Conservation (phyloP, 495 filamentous ascomycete genomes). For the Penicillium subrubescens region DNA sequence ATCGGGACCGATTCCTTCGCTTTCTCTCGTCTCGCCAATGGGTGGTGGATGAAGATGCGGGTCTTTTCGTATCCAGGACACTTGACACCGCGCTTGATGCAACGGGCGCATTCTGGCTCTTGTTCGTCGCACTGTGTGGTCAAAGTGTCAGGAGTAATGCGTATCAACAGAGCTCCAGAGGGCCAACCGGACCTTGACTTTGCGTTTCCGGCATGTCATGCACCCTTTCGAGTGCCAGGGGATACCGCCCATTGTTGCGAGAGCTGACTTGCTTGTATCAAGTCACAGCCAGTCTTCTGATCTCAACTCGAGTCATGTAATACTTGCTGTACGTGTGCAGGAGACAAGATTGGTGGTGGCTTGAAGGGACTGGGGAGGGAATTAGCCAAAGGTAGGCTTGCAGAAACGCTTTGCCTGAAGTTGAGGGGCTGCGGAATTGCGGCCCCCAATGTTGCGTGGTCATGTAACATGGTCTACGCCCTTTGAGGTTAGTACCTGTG, state of each 20-base stretch:
- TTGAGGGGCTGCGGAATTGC: not conserved
- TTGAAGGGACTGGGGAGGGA: not conserved
- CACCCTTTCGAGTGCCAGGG: conserved; percentile 14
- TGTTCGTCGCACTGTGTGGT: conserved; percentile 7
- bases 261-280: not conserved
- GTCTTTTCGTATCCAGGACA: conserved; percentile 9
- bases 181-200: conserved; percentile 6
- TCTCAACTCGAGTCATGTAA: not conserved
- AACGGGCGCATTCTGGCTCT: conserved; percentile 11
- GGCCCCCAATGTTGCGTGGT: not conserved
- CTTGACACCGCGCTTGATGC: conserved; percentile 5
- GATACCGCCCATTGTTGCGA: conserved; percentile 7
- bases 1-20: not conserved
- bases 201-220: conserved; percentile 1
- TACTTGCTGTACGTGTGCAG: not conserved
- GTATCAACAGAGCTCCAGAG: not conserved
- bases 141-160: not conserved
- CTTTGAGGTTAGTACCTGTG: not conserved
- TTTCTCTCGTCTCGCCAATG: not conserved
- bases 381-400: not conserved
- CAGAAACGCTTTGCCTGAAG: not conserved
- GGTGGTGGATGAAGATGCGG: conserved; percentile 7
- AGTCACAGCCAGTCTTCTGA: not conserved
- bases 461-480: not conserved
- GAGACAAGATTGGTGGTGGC: not conserved